Percentiles rank a stretch among this genome's conserved stretches.
Conservation (phyloP, 768 basidiomycete genomes). For the Hygrocybe punicea region DNA sequence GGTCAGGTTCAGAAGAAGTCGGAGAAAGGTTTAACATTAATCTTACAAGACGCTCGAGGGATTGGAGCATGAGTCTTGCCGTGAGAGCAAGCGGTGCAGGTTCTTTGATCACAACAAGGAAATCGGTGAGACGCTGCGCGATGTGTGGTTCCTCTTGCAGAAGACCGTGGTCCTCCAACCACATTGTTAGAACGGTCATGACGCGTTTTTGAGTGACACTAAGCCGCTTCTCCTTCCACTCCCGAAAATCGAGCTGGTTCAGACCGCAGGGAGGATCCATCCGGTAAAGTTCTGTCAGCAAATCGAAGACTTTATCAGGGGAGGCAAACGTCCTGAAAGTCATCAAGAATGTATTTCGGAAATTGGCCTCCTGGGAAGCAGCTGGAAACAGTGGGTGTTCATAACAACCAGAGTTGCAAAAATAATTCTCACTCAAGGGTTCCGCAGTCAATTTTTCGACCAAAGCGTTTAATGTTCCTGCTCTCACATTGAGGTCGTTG, state of each 20-base stretch:
- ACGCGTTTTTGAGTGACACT: constrained; percentile 62
- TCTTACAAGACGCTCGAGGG: constrained; percentile 56
- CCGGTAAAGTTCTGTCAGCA: constrained; percentile 61
- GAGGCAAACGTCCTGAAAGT: constrained; percentile 81
- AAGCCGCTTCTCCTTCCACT: constrained; percentile 65
- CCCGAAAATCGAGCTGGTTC: constrained; percentile 48
- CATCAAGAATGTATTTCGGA: constrained; percentile 67
- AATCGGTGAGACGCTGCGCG: constrained; percentile 53
- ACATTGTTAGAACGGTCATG: constrained; percentile 52
- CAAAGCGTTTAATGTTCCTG: constrained; percentile 68
- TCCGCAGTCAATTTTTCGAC: constrained; percentile 64
- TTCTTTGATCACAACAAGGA: constrained; percentile 42
- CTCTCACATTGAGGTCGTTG: constrained; percentile 60
- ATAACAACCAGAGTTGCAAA: constrained; percentile 31
- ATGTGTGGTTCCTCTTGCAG: constrained; percentile 64
- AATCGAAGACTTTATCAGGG: constrained; percentile 63
- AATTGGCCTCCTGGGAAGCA: constrained; percentile 33
- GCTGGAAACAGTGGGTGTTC: constrained; percentile 18
- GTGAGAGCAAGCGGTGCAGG: constrained; percentile 42
- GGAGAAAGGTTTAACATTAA: background rate
- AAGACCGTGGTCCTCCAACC: constrained; percentile 60
- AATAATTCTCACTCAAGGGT: constrained; percentile 40
- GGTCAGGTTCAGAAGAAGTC: constrained; percentile 9
- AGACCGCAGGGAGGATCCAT: constrained; percentile 51
- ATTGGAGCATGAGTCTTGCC: constrained; percentile 49